These are phyloP conservation scores for Candida arabinofermentans DNA, from an alignment of 805 yeast genomes.

Conservation along the genomic window DNA sequence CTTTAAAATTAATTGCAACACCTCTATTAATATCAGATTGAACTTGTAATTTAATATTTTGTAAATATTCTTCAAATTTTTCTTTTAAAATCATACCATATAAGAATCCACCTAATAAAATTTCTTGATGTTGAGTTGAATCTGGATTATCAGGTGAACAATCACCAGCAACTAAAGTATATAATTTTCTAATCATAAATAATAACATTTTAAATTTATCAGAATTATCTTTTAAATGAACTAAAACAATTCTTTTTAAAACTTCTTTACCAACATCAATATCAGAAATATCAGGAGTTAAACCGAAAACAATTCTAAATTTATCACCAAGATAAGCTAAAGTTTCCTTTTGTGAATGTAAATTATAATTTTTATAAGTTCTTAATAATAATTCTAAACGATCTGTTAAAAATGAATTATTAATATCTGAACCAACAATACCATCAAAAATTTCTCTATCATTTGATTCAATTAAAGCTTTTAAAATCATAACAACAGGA, in stretches of 20 bases:
- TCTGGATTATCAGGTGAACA: constrained; percentile 98
- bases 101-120: constrained; percentile 89
- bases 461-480: constrained; percentile 84
- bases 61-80: constrained; percentile 89
- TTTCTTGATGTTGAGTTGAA: constrained; percentile 98
- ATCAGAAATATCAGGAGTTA: constrained; percentile 84
- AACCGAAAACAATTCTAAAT: constrained; percentile 89
- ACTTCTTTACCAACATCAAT: constrained; percentile 88
- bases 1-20: constrained; percentile 74
- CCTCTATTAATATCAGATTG: constrained; percentile 80
- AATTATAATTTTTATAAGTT: constrained; percentile 76
- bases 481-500: constrained; percentile 88
- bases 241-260: constrained; percentile 77
- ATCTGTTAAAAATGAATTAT: constrained; percentile 93
- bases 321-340: constrained; percentile 93
- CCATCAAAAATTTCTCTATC: constrained; percentile 97
- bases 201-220: constrained; percentile 86
- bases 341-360: constrained; percentile 82
- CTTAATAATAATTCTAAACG: constrained; percentile 92
- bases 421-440: constrained; percentile 82
- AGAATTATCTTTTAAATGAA: constrained; percentile 67
- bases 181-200: constrained; percentile 94
- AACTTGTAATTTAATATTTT: constrained; percentile 66
- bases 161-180: constrained; percentile 93
- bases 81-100: constrained; percentile 97